Conservation (phyloP, 139 green algal species). For the Microglena sp. region DNA sequence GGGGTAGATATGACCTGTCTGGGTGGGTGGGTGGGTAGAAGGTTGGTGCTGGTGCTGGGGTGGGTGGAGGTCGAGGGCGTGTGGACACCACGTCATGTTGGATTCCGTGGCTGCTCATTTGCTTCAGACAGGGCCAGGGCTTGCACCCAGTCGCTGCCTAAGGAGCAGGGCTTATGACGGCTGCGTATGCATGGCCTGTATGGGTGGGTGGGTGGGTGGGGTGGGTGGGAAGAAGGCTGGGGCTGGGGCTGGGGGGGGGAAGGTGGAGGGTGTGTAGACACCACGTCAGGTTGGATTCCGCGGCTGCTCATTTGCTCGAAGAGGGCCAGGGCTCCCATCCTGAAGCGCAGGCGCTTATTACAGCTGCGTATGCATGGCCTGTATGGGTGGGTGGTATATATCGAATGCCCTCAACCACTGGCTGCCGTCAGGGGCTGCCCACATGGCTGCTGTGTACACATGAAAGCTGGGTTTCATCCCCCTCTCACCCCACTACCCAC, state of each 20-base stretch:
- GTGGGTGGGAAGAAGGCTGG: background rate
- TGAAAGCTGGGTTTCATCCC: conserved; percentile 71
- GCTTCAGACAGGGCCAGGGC: conserved; percentile 70
- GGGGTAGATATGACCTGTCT: too few species aligned
- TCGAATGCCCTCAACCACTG: conserved; percentile 49
- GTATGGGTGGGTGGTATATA: conserved; percentile 37
- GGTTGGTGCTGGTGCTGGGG: too few species aligned
- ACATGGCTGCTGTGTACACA: conserved; percentile 78
- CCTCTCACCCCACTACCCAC: too few species aligned
- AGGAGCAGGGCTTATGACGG: conserved; percentile 73
- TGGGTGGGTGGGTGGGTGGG: background rate
- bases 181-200: conserved; percentile 66
- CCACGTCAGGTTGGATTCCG: conserved; percentile 70
- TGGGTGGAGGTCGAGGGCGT: conserved; percentile 73
- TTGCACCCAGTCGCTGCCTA: conserved; percentile 55
- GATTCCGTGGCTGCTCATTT: conserved; percentile 62
- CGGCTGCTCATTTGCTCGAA: conserved; percentile 74
- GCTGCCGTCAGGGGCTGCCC: conserved; percentile 66
- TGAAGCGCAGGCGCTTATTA: conserved; percentile 68
- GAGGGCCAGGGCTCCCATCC: conserved; percentile 56
- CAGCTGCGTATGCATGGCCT: conserved; percentile 71
- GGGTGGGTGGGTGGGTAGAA: too few species aligned
- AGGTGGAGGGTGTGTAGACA: too few species aligned
- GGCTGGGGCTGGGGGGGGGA: background rate
- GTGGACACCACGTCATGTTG: conserved; percentile 80